Conservation (phyloP, 768 basidiomycete genomes). For the Trametes punicea region DNA sequence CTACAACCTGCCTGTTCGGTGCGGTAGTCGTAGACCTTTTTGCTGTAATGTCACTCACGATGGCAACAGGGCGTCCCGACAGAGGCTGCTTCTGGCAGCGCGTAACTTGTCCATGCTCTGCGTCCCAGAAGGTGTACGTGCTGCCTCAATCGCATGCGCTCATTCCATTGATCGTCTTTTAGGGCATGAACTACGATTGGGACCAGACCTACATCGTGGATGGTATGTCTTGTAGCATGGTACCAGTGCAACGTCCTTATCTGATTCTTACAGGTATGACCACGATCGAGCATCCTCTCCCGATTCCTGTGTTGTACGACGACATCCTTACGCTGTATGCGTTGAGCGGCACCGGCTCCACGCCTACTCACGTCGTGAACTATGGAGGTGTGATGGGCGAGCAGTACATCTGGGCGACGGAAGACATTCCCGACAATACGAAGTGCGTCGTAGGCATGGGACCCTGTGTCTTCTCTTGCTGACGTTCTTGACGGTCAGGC, state of each 20-base stretch:
- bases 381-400: conserved; percentile 74
- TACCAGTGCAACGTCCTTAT: neutral
- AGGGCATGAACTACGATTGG: conserved; percentile 80
- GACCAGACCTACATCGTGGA: conserved; percentile 77
- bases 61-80: conserved; percentile 54
- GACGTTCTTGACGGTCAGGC: conserved; percentile 34
- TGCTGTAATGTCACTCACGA: neutral
- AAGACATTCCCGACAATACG: conserved; percentile 62
- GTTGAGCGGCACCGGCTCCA: conserved; percentile 65
- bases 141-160: neutral
- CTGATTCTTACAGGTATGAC: conserved; percentile 58
- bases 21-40: conserved; percentile 7
- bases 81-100: conserved; percentile 59
- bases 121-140: conserved; percentile 62
- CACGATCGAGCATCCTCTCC: conserved; percentile 69
- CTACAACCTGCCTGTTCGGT: conserved; percentile 69
- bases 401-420: conserved; percentile 60
- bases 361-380: conserved; percentile 74
- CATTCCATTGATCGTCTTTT: neutral
- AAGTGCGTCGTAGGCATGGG: conserved; percentile 49
- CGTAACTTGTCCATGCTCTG: conserved; percentile 64
- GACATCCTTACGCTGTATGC: conserved; percentile 63
- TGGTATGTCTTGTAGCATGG: conserved; percentile 36
- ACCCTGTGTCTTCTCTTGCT: neutral
- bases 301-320: conserved; percentile 61